Base-by-base conservation (phyloP, 305 asterid genomes). In the Fraxinus albicans region DNA sequence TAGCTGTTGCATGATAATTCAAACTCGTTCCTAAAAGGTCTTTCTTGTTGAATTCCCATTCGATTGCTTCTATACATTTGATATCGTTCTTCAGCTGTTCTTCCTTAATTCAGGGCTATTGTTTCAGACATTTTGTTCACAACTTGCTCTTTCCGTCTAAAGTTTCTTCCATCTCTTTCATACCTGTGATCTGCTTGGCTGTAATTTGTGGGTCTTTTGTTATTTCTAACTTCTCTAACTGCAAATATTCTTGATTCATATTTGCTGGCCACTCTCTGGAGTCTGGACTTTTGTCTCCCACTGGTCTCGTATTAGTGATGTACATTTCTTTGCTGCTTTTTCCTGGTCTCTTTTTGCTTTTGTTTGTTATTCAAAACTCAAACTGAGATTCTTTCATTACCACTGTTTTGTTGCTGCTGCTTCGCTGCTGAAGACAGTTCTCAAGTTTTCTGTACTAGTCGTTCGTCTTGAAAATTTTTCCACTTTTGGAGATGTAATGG, bases 1-100 rank as follows among this genome's bases (percentile, higher is more conserved):
- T 88, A 78, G 88, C 81, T 81, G 89, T 89, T 85, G 85, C 86
- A 82, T 86, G 90, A 83, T 89, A 81, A 74, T 80, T 82, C 84
- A 85, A 88, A 84, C 86, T 65, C 85, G 27, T 83, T 77, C 82
- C 53, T 65, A 60, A 80, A 77, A 70, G 55, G 31, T 65, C 80
- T 81, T 69, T 75, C 53, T 77, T 83, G 81, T 84, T 80, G 83
- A 83, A 83, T 65, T 77, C 84, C 40, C 8, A 77, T 83, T 78
- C 81, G 27, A 82, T 77, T 78, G 77, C 86, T 77, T 40, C 79
- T 78, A 72, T 84, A n/a, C 76, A 44, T 69, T 72, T 33, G 55
- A 76, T 12, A 38, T 82, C 60, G 33, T 79, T 70, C 63, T 23
- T 75, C 33, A 83, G 63, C 81, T 73, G 74, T 58, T 77, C 84